Evolutionary conservation across 1,284 basidiomycete species (phyloP), one percentile per base, ranked within the genome.

Genomic region (Rugosomyces carneus): DNA sequence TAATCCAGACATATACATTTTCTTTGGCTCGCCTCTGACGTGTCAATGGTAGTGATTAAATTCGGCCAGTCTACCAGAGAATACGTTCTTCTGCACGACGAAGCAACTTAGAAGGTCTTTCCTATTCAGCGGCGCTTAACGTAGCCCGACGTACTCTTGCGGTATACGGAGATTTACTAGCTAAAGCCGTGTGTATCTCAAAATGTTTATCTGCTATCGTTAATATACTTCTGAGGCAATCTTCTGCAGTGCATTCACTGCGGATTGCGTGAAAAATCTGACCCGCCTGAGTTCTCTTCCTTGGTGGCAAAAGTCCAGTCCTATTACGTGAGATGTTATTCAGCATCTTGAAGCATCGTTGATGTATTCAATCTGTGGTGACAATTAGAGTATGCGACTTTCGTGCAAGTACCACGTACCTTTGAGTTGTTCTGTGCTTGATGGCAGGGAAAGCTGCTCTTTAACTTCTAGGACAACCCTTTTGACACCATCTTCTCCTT

Each of bases 81-180:
- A 70, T 95, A 94, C 62, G 92, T 95, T 1, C 70, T 95, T 23
- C 69, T 95, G 21, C 84, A 89, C 57, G 91, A 93, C 53, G 89
- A 91, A 43, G 81, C 76, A 19, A 57, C 73, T 37, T 83, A 34
- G 18, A n/a, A 31, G 13, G 7, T 31, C 3, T 31, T 31, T 5
- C 13, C 29, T 23, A 40, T 9, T 26, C 7, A 18, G 9, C 24
- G 8, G 9, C 9, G 5, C 19, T 6, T 8, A 9, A 3, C 15
- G 6, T 18, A 24, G 15, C 15, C 15, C 11, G 5, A n/a, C 15
- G 11, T 26, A 21, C 19, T 23, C n/a, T 16, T 40, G 3, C 29
- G 7, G 29, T 11, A 10, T 10, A 4, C 8, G 13, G 11, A 31
- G 29, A 8, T 31, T 13, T 29, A 21, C 21, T 20, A 4, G 10